Evolutionary conservation across 2,329 filamentous ascomycete species (phyloP), one percentile per base, ranked within the genome.

Genomic region (Beauveria sp.): DNA sequence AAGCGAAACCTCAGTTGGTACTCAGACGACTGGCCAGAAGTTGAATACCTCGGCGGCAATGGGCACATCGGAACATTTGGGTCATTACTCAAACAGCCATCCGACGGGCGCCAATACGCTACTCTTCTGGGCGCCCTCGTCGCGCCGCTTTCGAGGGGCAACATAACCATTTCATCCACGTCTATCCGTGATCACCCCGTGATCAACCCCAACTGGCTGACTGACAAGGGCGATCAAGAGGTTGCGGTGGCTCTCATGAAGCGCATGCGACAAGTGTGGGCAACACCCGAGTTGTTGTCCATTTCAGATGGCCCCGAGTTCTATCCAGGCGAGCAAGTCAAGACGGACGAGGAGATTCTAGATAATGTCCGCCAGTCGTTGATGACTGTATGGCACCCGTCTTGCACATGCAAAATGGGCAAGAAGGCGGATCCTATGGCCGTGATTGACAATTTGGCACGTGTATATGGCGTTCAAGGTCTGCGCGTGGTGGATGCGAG

Each of bases 401-500:
- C 41, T 3, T 53, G 68, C 16, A 73, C 72, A 3, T 71, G 70
- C 57, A 66, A 67, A 3, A 74, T 74, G 67, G 73, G 73, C 7
- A 72, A 66, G 50, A 83, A 86, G 3, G 67, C 87, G 54, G 82
- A 87, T 68, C 74, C 72, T 0, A 75, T 79, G 62, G 84, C 86
- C 67, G 83, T 86, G 2, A 67, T 87, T 55, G 82, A 87, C 69
- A 75, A 72, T 0, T 74, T 79, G 61, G 84, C 86, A 67, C 73
- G 78, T 8, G 84, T 87, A 1, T 73, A 79, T n/a, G 81, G 82
- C 2, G 79, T 84, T 0, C 68, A 73, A 3, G 79, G 80, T 0
- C 69, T 87, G 57, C 73, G 84, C 43, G 84, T 86, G 3, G 84
- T 87, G 1, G 84, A 87, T 71, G 84, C 83, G 2, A 80, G 76